Conservation (phyloP, 1,284 basidiomycete genomes). For the Ceratobasidium sp. region DNA sequence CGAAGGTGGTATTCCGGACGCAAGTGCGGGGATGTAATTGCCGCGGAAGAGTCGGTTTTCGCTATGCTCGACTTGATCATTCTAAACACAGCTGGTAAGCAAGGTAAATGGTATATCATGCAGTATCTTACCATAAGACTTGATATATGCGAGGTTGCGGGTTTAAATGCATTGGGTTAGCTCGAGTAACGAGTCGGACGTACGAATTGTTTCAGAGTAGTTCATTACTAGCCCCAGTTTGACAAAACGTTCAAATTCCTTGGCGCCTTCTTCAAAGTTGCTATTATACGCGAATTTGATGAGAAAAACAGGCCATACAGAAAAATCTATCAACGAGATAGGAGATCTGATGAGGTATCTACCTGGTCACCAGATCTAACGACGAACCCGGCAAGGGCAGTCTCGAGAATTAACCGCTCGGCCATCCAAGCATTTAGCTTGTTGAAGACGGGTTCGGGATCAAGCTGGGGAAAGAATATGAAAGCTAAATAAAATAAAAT, state of each 20-base stretch:
- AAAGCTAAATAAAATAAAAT: no score
- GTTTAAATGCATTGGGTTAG: background rate
- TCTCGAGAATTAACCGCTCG: no score
- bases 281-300: constrained; percentile 24
- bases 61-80: background rate
- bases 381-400: no score
- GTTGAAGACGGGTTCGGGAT: no score
- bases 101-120: no score
- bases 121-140: background rate
- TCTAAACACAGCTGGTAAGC: background rate
- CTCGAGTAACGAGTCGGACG: background rate
- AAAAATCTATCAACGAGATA: background rate
- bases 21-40: constrained; percentile 12
- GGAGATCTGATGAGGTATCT: no score
- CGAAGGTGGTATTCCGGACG: background rate
- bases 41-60: constrained; percentile 25
- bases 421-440: no score
- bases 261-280: constrained; percentile 28
- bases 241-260: constrained; percentile 33
- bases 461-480: no score
- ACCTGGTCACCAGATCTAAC: no score
- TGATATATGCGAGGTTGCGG: background rate
- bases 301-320: constrained; percentile 28
- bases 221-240: constrained; percentile 42
- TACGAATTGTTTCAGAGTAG: background rate